Conservation (phyloP, 1,284 basidiomycete genomes). For the Sporisorium scitamineum region DNA sequence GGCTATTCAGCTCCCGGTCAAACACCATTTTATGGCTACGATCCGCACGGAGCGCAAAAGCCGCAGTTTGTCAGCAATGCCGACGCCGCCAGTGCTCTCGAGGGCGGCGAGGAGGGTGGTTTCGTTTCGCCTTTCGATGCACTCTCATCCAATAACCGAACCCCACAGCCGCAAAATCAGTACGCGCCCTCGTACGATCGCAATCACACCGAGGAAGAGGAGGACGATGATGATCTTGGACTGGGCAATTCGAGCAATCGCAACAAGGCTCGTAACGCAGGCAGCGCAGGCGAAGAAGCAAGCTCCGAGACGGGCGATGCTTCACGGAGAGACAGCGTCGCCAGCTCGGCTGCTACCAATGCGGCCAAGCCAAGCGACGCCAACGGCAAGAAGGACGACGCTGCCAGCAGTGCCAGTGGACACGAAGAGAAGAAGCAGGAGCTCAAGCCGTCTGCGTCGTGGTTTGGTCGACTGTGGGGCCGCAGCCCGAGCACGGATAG, state of each 20-base stretch:
- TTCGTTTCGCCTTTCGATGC: constrained; percentile 89
- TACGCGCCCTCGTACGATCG: constrained; percentile 30
- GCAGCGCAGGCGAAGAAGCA: constrained; percentile 9
- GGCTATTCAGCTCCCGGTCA: constrained; percentile 23
- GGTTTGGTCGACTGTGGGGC: constrained; percentile 78
- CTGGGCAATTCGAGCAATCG: constrained; percentile 78
- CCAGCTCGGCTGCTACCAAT: constrained; percentile 22
- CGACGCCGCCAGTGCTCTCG: constrained; percentile 38
- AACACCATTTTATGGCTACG: constrained; percentile 59
- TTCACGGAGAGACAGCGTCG: constrained; percentile 23
- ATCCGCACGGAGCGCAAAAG: constrained; percentile 56
- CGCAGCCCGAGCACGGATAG: constrained; percentile 67
- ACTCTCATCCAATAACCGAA: constrained; percentile 66
- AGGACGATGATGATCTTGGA: constrained; percentile 85
- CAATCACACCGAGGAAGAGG: constrained; percentile 36
- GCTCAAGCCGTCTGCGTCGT: constrained; percentile 70
- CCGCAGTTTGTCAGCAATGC: constrained; percentile 68
- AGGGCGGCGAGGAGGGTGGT: constrained; percentile 64
- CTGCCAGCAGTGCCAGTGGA: constrained; percentile 15
- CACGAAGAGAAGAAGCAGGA: constrained; percentile 46
- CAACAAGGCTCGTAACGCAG: constrained; percentile 23
- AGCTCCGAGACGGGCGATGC: constrained; percentile 17
- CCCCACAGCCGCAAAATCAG: constrained; percentile 42
- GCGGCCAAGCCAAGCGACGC: constrained; percentile 20
- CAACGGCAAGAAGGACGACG: constrained; percentile 19